These are phyloP conservation scores for Herpotrichia juniperi DNA, from an alignment of 2,329 filamentous ascomycete genomes.

Conservation along the genomic window DNA sequence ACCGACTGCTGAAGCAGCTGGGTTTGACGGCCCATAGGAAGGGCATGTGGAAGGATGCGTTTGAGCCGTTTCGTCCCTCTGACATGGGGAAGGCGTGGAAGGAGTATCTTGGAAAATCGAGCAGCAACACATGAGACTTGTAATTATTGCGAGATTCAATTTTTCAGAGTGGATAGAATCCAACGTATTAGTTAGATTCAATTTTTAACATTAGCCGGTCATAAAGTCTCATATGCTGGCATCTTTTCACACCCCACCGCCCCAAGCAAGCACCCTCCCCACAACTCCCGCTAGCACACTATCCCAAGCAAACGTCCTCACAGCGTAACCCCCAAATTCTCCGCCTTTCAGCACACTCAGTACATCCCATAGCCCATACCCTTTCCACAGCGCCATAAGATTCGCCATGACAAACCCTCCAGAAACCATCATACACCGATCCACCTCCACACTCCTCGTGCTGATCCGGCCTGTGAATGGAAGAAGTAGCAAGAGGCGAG, in stretches of 20 bases:
- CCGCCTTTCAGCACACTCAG: conserved; percentile 13
- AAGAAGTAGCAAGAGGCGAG: conserved; percentile 27
- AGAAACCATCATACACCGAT: conserved; percentile 28
- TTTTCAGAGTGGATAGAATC: no score
- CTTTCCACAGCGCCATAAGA: conserved; percentile 24
- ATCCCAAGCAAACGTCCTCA: conserved; percentile 37
- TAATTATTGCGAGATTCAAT: no score
- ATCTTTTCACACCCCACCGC: neutral
- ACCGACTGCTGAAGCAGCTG: conserved; percentile 14
- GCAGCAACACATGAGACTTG: no score
- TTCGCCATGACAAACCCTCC: conserved; percentile 33
- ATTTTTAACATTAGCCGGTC: no score
- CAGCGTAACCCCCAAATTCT: conserved; percentile 14
- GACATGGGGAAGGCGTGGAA: conserved; percentile 16
- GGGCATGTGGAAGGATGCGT: conserved; percentile 4
- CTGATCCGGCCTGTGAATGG: conserved; percentile 26
- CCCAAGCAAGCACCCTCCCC: neutral
- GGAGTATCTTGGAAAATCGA: conserved; percentile 10
- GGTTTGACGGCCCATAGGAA: conserved; percentile 7
- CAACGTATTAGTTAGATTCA: no score
- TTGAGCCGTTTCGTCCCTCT: conserved; percentile 2
- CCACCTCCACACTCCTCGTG: conserved; percentile 20
- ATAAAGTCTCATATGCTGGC: no score
- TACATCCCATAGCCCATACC: conserved; percentile 11
- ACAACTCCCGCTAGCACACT: conserved; percentile 24